These are phyloP conservation scores for Trypanosomatidae sp. DNA, from an alignment of 208 protist genomes.

Conservation along the genomic window DNA sequence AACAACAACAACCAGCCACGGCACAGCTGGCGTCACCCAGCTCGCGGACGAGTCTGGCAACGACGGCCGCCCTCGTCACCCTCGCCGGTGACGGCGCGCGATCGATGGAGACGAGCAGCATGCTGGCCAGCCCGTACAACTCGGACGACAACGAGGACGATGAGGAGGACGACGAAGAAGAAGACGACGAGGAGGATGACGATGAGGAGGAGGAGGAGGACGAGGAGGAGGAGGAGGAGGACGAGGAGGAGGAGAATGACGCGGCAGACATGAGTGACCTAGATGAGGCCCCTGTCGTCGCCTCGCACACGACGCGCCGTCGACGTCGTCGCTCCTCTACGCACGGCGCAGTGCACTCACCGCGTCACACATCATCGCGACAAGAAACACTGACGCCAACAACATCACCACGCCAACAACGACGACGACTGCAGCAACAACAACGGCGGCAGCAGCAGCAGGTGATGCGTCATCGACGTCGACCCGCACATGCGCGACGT, in stretches of 20 bases:
- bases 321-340: background rate
- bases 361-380: too few relatives aligned
- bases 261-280: conserved; percentile 2
- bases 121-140: background rate
- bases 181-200: conserved; percentile 13
- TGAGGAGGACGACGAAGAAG: conserved; percentile 5
- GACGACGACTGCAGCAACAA: background rate
- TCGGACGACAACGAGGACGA: background rate
- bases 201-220: conserved; percentile 3
- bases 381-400: too few relatives aligned
- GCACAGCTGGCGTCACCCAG: background rate
- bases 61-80: background rate
- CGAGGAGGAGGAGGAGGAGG: conserved; percentile 8
- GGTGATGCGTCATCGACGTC: too few relatives aligned
- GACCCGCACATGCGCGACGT: too few relatives aligned
- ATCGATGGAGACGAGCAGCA: too few relatives aligned
- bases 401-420: too few relatives aligned
- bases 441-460: background rate
- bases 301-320: background rate
- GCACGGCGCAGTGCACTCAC: too few relatives aligned
- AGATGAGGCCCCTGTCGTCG: conserved; percentile 3
- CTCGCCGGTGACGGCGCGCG: too few relatives aligned
- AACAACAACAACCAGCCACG: too few relatives aligned
- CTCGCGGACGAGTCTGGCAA: background rate
- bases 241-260: conserved; percentile 8